Conservation (phyloP, 495 filamentous ascomycete species). For the Daldinia childiae region DNA sequence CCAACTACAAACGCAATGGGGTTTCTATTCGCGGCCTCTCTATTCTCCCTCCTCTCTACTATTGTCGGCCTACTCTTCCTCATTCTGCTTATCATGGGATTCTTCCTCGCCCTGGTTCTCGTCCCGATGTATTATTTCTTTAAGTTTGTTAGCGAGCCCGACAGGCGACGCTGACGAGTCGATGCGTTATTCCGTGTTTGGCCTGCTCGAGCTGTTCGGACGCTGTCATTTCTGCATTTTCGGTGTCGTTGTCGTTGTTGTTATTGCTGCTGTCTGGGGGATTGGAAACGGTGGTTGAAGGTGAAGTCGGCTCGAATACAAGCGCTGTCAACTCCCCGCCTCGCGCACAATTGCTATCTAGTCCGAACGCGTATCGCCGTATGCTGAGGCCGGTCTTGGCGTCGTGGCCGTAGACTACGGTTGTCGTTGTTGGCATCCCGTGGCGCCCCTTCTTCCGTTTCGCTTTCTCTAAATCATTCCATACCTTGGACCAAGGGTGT, state of each 20-base stretch:
- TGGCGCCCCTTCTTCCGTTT: background rate
- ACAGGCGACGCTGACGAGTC: constrained; percentile 43
- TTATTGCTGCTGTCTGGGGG: background rate
- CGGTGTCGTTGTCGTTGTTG: background rate
- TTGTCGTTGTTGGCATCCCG: constrained; percentile 65
- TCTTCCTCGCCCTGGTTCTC: constrained; percentile 17
- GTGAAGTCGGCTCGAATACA: constrained; percentile 62
- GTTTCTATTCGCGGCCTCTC: background rate
- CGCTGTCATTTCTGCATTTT: constrained; percentile 20
- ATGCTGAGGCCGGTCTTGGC: constrained; percentile 73
- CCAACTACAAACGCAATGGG: background rate
- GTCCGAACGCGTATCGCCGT: constrained; percentile 74
- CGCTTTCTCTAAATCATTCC: constrained; percentile 48
- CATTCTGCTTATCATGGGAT: constrained; percentile 26
- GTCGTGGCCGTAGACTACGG: constrained; percentile 89
- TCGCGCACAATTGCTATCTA: constrained; percentile 83
- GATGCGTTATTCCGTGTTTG: constrained; percentile 36
- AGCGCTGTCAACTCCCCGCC: constrained; percentile 80
- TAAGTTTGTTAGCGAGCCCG: background rate
- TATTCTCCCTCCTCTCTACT: background rate
- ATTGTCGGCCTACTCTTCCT: background rate
- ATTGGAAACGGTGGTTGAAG: background rate
- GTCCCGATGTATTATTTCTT: constrained; percentile 2
- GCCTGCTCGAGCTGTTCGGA: constrained; percentile 13
- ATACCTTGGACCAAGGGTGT: constrained; percentile 73